A percentile compares a stretch with the other conserved stretches of the same genome.
Conservation (phyloP, 2,329 filamentous ascomycete genomes). For the Penicillium sclerotigenum region DNA sequence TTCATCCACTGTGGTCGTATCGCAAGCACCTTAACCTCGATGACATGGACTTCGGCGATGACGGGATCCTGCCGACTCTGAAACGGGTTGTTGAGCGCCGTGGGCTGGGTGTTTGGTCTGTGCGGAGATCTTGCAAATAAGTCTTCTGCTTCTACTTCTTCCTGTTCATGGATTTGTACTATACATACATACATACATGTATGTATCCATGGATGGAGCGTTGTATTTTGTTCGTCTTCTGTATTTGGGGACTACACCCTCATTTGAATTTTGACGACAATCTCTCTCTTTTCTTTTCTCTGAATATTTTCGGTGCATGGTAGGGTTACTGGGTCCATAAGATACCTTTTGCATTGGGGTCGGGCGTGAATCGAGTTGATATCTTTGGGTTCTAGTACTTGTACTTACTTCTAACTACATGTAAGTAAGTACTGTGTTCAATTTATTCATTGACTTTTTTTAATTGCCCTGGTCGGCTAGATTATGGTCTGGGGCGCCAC, state of each 20-base stretch:
- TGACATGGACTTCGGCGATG: slow-evolving; percentile 50
- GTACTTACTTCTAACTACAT: background rate
- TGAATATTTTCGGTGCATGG: slow-evolving; percentile 7
- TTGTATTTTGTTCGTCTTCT: background rate
- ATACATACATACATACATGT: too few relatives aligned
- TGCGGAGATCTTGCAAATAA: slow-evolving; percentile 33
- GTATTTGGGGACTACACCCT: background rate
- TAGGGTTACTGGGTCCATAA: background rate
- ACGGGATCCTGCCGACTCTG: slow-evolving; percentile 47
- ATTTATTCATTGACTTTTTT: background rate
- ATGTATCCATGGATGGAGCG: background rate
- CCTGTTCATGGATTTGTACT: background rate
- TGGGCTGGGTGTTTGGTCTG: slow-evolving; percentile 50
- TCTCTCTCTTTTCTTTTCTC: slow-evolving; percentile 8
- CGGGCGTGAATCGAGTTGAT: slow-evolving; percentile 4
- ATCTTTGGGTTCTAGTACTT: background rate
- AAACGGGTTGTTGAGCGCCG: slow-evolving; percentile 47
- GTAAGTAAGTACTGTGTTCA: background rate
- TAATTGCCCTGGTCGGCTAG: background rate
- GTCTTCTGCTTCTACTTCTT: background rate
- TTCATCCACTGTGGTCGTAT: slow-evolving; percentile 45
- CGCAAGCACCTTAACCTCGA: slow-evolving; percentile 50
- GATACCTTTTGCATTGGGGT: slow-evolving; percentile 7
- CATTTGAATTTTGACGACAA: background rate
- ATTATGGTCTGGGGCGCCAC: background rate